Evolutionary conservation across 371 early-diverging fungal species (phyloP).

Genomic region (Mucor plumbeus): DNA sequence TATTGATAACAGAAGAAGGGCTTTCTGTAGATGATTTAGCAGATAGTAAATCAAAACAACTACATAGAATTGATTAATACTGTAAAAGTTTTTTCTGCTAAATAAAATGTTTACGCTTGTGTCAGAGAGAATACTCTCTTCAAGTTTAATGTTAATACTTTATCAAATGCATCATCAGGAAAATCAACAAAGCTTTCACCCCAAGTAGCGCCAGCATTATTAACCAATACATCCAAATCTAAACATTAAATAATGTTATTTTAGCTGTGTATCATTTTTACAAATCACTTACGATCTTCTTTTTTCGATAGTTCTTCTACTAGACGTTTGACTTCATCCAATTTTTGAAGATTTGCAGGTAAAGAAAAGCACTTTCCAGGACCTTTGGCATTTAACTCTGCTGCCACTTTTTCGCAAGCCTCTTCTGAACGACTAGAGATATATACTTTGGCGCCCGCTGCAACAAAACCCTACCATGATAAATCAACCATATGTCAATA

Average conservation of each 20-base stretch:
- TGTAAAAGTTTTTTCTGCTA: neutral
- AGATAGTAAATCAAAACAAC: conserved; percentile 73
- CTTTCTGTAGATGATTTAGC: conserved; percentile 54
- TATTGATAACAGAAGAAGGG: conserved; percentile 62
- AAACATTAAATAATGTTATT: neutral
- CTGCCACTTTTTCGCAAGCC: conserved; percentile 66
- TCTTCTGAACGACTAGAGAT: conserved; percentile 69
- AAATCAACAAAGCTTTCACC: conserved; percentile 58
- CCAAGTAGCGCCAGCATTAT: conserved; percentile 83
- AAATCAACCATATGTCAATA: neutral
- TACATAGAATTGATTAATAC: conserved; percentile 6
- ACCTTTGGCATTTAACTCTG: conserved; percentile 58
- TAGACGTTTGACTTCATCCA: conserved; percentile 60
- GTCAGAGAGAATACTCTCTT: conserved; percentile 82
- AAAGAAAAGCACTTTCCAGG: conserved; percentile 76
- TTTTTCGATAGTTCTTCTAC: conserved; percentile 59
- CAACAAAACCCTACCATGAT: too few relatives aligned
- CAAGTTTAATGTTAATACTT: conserved; percentile 84
- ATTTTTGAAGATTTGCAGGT: conserved; percentile 75
- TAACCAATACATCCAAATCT: conserved; percentile 83
- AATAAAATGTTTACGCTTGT: conserved; percentile 58
- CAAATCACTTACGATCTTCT: conserved; percentile 52
- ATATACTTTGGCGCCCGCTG: conserved; percentile 75
- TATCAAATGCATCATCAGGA: conserved; percentile 71
- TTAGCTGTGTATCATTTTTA: neutral